These are phyloP conservation scores for Candida railenensis DNA, from an alignment of 805 yeast genomes.

Conservation along the genomic window DNA sequence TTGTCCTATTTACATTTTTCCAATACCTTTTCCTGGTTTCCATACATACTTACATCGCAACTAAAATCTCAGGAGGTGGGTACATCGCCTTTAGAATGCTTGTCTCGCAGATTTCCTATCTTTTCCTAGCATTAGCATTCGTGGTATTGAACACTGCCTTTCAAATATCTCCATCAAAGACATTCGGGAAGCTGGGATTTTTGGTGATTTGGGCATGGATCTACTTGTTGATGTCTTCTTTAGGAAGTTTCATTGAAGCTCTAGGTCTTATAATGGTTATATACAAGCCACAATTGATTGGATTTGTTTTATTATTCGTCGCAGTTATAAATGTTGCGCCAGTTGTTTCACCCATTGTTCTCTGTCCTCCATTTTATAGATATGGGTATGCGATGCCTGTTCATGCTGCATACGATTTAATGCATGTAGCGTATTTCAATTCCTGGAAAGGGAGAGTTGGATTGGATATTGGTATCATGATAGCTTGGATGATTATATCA, in stretches of 20 bases:
- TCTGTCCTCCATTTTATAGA: slow-evolving; percentile 26
- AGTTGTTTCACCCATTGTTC: slow-evolving; percentile 24
- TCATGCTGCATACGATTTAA: slow-evolving; percentile 24
- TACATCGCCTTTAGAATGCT: slow-evolving; percentile 23
- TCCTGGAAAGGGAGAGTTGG: slow-evolving; percentile 36
- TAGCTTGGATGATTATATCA: slow-evolving; percentile 29
- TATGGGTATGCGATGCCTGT: slow-evolving; percentile 32
- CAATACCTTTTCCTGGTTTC: slow-evolving; percentile 27
- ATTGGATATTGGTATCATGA: slow-evolving; percentile 27
- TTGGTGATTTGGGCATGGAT: slow-evolving; percentile 32
- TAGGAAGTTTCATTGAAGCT: slow-evolving; percentile 30
- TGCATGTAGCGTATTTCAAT: slow-evolving; percentile 31
- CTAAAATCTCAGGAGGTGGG: slow-evolving; percentile 23
- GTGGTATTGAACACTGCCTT: slow-evolving; percentile 30
- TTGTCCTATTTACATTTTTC: slow-evolving; percentile 33
- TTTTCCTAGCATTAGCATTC: slow-evolving; percentile 25
- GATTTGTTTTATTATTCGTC: slow-evolving; percentile 24
- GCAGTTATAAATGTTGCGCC: slow-evolving; percentile 32
- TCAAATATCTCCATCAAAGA: slow-evolving; percentile 15
- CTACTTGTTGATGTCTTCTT: slow-evolving; percentile 27
- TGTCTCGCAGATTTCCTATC: slow-evolving; percentile 27
- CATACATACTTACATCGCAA: slow-evolving; percentile 26
- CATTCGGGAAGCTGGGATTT: slow-evolving; percentile 33
- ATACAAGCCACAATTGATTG: slow-evolving; percentile 26
- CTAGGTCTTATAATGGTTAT: slow-evolving; percentile 21